phyloP scores from a whole-genome alignment of 2,329 filamentous ascomycete species.

The Microdochium bolleyi region DNA sequence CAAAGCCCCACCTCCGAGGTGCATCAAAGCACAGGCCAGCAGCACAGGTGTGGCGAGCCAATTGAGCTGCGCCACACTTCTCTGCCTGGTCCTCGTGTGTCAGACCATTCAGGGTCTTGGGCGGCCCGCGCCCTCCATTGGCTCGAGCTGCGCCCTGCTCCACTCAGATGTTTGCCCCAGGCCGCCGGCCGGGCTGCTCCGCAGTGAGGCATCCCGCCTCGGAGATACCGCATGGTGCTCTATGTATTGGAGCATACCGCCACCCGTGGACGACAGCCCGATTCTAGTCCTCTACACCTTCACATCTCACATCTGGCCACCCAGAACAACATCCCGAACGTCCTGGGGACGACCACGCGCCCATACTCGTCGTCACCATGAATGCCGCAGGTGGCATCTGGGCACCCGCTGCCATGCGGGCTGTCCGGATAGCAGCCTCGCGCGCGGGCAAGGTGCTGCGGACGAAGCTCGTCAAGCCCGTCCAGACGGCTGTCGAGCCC shows the following conservation, averaged over 20 bases:
- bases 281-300: background rate
- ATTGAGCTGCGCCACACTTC: constrained; percentile 6
- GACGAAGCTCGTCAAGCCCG: constrained; percentile 36
- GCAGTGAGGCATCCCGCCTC: background rate
- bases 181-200: background rate
- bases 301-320: constrained; percentile 5
- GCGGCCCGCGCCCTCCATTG: background rate
- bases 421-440: constrained; percentile 42
- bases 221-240: background rate
- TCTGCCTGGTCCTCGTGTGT: constrained; percentile 4
- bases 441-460: constrained; percentile 44
- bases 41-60: constrained; percentile 3
- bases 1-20: background rate
- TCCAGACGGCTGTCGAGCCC: constrained; percentile 37
- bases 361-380: constrained; percentile 31
- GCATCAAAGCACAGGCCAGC: background rate
- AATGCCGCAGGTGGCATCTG: constrained; percentile 48
- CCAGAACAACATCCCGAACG: constrained; percentile 1
- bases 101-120: background rate
- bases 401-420: constrained; percentile 47
- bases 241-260: background rate
- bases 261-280: background rate
- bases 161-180: background rate
- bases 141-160: background rate
- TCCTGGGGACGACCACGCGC: background rate